These are phyloP conservation scores for Beauveria medogensis DNA, from an alignment of 2,329 filamentous ascomycete species.

Conservation along the genomic window DNA sequence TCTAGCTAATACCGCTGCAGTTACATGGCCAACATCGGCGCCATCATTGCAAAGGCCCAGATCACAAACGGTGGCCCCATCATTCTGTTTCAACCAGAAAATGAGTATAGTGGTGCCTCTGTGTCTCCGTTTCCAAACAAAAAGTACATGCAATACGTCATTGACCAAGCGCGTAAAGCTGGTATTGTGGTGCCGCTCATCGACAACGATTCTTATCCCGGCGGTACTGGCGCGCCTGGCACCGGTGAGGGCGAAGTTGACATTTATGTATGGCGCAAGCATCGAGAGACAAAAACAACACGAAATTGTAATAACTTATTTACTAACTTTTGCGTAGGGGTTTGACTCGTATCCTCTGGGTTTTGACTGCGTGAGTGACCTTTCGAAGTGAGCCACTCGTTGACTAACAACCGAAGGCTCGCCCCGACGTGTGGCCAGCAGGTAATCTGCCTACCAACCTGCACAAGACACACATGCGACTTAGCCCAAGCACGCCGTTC, in stretches of 20 bases:
- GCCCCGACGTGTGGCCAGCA: slow-evolving; percentile 36
- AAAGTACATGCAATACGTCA: slow-evolving; percentile 62
- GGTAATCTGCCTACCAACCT: slow-evolving; percentile 35
- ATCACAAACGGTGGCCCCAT: slow-evolving; percentile 78
- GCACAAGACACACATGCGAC: slow-evolving; percentile 44
- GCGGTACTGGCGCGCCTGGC: slow-evolving; percentile 57
- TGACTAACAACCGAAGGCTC: slow-evolving; percentile 24
- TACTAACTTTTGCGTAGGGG: slow-evolving; percentile 26
- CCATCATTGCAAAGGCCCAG: slow-evolving; percentile 63
- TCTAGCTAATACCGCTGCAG: slow-evolving; percentile 22
- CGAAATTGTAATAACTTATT: too few species aligned
- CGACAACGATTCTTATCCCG: slow-evolving; percentile 59
- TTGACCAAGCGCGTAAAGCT: slow-evolving; percentile 57
- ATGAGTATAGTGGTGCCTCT: slow-evolving; percentile 59
- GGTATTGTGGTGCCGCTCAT: slow-evolving; percentile 69
- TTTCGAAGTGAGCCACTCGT: not conserved
- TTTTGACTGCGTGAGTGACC: slow-evolving; percentile 39
- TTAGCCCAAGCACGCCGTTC: slow-evolving; percentile 59
- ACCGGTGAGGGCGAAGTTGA: slow-evolving; percentile 45
- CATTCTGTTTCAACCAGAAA: slow-evolving; percentile 73
- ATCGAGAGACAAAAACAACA: too few species aligned
- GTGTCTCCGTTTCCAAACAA: slow-evolving; percentile 53
- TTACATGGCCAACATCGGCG: slow-evolving; percentile 54
- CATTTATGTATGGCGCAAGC: slow-evolving; percentile 39
- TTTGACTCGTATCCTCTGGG: slow-evolving; percentile 57